A percentile compares a stretch with the other conserved stretches of the same genome.
phyloP scores from a whole-genome alignment of 2,329 filamentous ascomycete species.

The Pyricularia grisea region DNA sequence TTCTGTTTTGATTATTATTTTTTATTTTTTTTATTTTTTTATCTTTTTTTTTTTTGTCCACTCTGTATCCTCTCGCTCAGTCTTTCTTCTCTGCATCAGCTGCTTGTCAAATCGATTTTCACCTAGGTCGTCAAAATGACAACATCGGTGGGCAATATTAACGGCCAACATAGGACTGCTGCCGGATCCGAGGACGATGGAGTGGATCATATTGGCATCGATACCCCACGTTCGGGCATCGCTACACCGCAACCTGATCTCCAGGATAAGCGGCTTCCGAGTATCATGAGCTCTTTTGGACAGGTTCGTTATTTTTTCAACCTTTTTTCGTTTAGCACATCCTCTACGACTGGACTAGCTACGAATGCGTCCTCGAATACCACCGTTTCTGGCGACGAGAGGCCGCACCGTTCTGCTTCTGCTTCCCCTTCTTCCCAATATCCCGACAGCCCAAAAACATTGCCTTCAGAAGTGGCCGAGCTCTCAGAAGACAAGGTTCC shows the following conservation, averaged over 20 bases:
- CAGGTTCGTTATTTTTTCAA: conserved; percentile 90
- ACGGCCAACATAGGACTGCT: conserved; percentile 43
- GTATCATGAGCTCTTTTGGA: conserved; percentile 95
- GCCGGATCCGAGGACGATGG: conserved; percentile 57
- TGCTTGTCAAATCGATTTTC: not conserved
- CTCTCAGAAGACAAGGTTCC: conserved; percentile 17
- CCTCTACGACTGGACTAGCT: conserved; percentile 28
- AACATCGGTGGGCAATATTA: conserved; percentile 36
- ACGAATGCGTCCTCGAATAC: conserved; percentile 21
- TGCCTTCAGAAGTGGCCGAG: conserved; percentile 7
- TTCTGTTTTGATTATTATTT: not conserved
- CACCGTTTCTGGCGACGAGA: conserved; percentile 8
- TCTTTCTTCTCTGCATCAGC: not conserved
- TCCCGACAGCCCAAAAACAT: conserved; percentile 13
- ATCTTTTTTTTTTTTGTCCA: conserved; percentile 8
- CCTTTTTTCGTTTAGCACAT: conserved; percentile 30
- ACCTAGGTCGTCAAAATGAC: conserved; percentile 9
- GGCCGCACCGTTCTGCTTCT: conserved; percentile 12
- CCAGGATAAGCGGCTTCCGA: conserved; percentile 88
- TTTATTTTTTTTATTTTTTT: not conserved
- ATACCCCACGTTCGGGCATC: conserved; percentile 82
- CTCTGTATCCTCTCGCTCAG: conserved; percentile 5
- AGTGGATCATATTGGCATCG: conserved; percentile 70
- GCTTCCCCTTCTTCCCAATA: conserved; percentile 7
- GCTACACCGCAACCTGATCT: conserved; percentile 90